A percentile compares a stretch with the other conserved stretches of the same genome.
phyloP scores from a whole-genome alignment of 768 basidiomycete species.

The Pseudohyphozyma bogoriensis region DNA sequence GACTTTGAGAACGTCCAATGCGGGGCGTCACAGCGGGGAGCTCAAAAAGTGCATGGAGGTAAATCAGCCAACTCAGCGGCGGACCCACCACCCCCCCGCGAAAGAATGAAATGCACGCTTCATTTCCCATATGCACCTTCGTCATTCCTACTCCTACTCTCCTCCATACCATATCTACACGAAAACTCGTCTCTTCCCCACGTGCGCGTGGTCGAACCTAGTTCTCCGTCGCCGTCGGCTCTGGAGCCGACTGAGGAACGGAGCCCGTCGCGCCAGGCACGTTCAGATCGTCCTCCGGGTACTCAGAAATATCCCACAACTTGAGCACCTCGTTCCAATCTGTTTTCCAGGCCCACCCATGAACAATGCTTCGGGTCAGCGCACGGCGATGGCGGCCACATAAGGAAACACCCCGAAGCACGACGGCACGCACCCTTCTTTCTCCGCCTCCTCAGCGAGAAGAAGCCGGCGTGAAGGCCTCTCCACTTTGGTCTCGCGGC shows the following conservation, averaged over 20 bases:
- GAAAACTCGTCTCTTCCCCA: neutral
- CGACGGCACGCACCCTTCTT: conserved; percentile 20
- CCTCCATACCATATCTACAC: neutral
- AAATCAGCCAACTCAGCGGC: too few species aligned
- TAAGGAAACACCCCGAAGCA: neutral
- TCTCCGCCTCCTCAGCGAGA: conserved; percentile 17
- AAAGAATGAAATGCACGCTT: too few species aligned
- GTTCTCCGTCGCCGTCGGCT: neutral
- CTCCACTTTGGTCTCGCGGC: conserved; percentile 7
- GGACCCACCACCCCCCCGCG: too few species aligned
- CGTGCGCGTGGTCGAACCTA: neutral
- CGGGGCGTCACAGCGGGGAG: too few species aligned
- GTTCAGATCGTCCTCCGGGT: conserved; percentile 7
- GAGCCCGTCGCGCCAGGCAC: neutral
- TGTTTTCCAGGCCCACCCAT: neutral
- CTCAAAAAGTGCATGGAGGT: too few species aligned
- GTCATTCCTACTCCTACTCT: neutral
- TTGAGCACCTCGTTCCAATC: conserved; percentile 29
- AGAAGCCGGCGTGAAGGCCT: conserved; percentile 13
- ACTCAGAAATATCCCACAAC: conserved; percentile 20
- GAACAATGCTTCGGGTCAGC: neutral
- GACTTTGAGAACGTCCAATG: too few species aligned
- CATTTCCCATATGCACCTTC: too few species aligned
- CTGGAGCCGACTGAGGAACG: neutral
- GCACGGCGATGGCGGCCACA: neutral